phyloP scores from a whole-genome alignment of 202 grass and related monocot species.

The Carex sylvatica region DNA sequence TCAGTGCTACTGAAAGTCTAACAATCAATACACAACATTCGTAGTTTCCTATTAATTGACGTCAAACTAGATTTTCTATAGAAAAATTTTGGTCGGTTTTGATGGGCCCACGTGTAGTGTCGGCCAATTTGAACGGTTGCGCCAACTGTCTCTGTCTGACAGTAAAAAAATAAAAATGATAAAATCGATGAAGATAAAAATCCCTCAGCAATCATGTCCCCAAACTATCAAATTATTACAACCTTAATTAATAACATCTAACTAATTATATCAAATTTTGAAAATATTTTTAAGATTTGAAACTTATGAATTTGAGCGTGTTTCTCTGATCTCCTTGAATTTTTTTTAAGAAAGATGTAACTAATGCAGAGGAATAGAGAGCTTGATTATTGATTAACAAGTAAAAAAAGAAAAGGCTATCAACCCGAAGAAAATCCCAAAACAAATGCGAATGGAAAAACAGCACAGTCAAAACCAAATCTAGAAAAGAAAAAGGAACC shows the following conservation, averaged over 20 bases:
- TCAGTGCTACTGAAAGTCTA: background rate
- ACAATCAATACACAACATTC: background rate
- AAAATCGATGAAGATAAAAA: conserved; percentile 6
- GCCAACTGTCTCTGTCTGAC: background rate
- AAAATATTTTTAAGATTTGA: background rate
- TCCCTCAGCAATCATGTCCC: background rate
- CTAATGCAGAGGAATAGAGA: background rate
- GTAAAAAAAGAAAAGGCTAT: background rate
- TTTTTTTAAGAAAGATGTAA: background rate
- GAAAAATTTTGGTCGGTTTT: background rate
- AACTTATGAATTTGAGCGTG: background rate
- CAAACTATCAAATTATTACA: background rate
- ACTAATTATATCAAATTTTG: background rate
- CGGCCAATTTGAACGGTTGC: background rate
- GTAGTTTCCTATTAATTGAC: background rate
- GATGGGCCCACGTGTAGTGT: conserved; percentile 5
- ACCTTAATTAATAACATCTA: background rate
- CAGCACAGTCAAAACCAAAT: background rate
- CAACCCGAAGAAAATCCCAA: background rate
- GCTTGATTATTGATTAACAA: background rate
- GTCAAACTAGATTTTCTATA: background rate
- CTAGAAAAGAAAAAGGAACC: conserved; percentile 22
- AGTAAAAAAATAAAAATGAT: background rate
- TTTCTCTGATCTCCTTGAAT: background rate
- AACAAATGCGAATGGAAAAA: background rate